These are phyloP conservation scores for Fusarium scirpi DNA, from an alignment of 2,329 filamentous ascomycete species.

Conservation along the genomic window DNA sequence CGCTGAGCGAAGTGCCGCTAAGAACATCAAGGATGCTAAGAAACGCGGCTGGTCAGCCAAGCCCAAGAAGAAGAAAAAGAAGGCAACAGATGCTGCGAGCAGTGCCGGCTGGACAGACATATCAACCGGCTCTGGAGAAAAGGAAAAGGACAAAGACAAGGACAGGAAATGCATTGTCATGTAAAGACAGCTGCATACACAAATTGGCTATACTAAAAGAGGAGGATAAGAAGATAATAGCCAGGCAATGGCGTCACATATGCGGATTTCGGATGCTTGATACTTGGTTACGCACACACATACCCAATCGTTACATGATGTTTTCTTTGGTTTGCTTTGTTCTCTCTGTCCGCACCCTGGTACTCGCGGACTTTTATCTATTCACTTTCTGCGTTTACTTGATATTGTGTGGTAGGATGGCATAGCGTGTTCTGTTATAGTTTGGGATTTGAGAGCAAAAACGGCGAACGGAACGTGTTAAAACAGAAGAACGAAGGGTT, in stretches of 20 bases:
- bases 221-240: conserved; percentile 15
- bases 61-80: conserved; percentile 56
- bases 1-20: conserved; percentile 70
- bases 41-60: conserved; percentile 66
- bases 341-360: conserved; percentile 4
- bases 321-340: conserved; percentile 13
- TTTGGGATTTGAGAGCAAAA: conserved; percentile 35
- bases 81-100: conserved; percentile 57
- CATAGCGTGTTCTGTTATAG: conserved; percentile 25
- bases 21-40: conserved; percentile 72
- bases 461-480: conserved; percentile 21
- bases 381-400: conserved; percentile 28
- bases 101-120: conserved; percentile 67
- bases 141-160: conserved; percentile 56
- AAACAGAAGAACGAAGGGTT: conserved; percentile 3
- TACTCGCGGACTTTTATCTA: conserved; percentile 11
- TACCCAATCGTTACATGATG: conserved; percentile 35
- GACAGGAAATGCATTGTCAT: conserved; percentile 66
- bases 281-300: conserved; percentile 34
- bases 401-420: conserved; percentile 28
- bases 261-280: conserved; percentile 9
- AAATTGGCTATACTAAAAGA: conserved; percentile 10
- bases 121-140: conserved; percentile 48
- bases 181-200: conserved; percentile 51
- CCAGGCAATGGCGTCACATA: conserved; percentile 7